phyloP scores from a whole-genome alignment of 352 stramenopile genomes.

The Pythium coloratum region DNA sequence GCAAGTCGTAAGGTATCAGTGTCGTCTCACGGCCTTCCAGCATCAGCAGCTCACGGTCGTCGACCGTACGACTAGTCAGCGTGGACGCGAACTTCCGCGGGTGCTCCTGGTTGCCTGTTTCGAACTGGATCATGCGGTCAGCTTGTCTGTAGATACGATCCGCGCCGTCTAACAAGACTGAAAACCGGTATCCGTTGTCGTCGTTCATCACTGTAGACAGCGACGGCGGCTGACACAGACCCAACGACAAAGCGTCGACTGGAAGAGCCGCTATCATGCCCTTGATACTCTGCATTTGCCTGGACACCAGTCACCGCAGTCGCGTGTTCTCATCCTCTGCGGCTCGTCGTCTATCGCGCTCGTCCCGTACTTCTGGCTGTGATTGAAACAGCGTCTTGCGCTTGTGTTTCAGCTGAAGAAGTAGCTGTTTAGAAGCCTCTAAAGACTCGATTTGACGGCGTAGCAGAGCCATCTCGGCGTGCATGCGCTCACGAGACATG shows the following conservation, averaged over 20 bases:
- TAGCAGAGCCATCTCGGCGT: too few relatives aligned
- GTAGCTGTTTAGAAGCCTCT: too few relatives aligned
- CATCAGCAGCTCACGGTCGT: not conserved
- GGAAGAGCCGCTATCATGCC: not conserved
- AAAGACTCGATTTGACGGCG: too few relatives aligned
- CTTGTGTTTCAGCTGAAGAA: not conserved
- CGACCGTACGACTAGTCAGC: not conserved
- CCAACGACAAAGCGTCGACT: not conserved
- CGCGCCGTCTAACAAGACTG: not conserved
- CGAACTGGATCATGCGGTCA: not conserved
- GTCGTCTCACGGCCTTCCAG: not conserved
- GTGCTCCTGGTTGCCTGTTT: not conserved
- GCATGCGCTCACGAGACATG: too few relatives aligned
- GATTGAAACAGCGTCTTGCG: not conserved
- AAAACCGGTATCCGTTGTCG: slow-evolving; percentile 3
- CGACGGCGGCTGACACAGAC: not conserved
- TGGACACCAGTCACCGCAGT: not conserved
- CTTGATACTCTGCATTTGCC: not conserved
- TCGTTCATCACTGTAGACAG: slow-evolving; percentile 3
- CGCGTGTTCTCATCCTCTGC: not conserved
- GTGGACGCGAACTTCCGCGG: not conserved
- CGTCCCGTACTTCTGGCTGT: not conserved
- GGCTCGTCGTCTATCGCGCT: not conserved
- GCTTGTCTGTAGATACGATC: slow-evolving; percentile 5
- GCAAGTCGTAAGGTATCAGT: not conserved